A percentile compares a stretch with the other conserved stretches of the same genome.
Evolutionary conservation across 2,329 filamentous ascomycete genomes (phyloP).

Genomic region (Acrocalymma vagum): DNA sequence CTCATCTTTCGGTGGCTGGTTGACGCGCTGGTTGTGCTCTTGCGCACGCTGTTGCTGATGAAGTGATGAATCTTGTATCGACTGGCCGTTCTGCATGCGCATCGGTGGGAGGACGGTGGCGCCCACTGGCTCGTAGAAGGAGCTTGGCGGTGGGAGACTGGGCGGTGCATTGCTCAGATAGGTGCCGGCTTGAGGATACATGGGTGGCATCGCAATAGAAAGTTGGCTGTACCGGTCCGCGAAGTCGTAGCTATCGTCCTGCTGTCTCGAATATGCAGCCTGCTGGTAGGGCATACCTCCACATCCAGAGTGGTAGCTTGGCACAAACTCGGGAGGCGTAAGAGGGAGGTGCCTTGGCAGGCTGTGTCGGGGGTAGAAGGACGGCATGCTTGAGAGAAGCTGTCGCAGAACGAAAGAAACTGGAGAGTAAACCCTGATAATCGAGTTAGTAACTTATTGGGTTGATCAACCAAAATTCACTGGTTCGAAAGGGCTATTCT

Average conservation of each 20-base stretch:
- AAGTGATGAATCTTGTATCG: slow-evolving; percentile 44
- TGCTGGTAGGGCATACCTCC: slow-evolving; percentile 57
- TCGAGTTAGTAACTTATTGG: slow-evolving; percentile 45
- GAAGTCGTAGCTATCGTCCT: slow-evolving; percentile 57
- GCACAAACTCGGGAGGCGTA: slow-evolving; percentile 59
- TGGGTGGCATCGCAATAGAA: slow-evolving; percentile 47
- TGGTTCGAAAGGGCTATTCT: slow-evolving; percentile 7
- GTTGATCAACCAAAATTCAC: slow-evolving; percentile 23
- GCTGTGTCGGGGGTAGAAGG: slow-evolving; percentile 58
- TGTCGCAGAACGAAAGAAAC: slow-evolving; percentile 53
- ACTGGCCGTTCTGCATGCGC: slow-evolving; percentile 50
- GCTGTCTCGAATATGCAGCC: slow-evolving; percentile 52
- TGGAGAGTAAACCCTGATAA: too few species aligned
- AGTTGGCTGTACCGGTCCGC: slow-evolving; percentile 56
- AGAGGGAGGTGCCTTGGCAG: slow-evolving; percentile 54
- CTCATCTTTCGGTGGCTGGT: slow-evolving; percentile 64
- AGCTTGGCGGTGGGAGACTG: slow-evolving; percentile 45
- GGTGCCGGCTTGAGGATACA: slow-evolving; percentile 50
- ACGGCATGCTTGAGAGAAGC: slow-evolving; percentile 56
- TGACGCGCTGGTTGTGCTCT: slow-evolving; percentile 46
- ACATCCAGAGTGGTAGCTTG: slow-evolving; percentile 53
- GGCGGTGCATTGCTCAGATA: slow-evolving; percentile 47
- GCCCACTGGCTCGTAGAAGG: slow-evolving; percentile 55
- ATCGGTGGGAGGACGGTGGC: slow-evolving; percentile 58
- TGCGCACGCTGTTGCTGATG: slow-evolving; percentile 52